Percentiles rank a stretch among this genome's conserved stretches.
These are phyloP conservation scores for Pichia nakasei DNA, from an alignment of 805 yeast species.

Conservation along the genomic window DNA sequence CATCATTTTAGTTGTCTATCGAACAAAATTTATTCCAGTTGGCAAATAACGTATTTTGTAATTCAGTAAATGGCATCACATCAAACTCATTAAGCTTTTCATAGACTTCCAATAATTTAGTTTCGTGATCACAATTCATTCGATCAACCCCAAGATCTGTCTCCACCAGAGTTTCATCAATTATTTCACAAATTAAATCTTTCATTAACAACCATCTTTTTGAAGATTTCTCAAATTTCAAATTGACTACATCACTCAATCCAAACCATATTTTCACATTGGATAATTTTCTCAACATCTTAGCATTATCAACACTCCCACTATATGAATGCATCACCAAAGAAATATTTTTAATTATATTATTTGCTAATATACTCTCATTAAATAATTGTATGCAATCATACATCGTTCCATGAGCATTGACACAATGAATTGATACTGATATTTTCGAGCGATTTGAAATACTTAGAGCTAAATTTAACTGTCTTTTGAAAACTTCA, in stretches of 20 bases:
- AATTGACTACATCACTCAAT: slow-evolving; percentile 22
- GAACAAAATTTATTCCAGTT: slow-evolving; percentile 3
- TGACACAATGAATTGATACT: slow-evolving; percentile 75
- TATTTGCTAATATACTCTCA: background rate
- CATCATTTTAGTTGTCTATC: too few relatives aligned
- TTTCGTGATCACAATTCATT: slow-evolving; percentile 8
- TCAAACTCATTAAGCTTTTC: background rate
- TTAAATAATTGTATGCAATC: slow-evolving; percentile 32
- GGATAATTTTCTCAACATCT: slow-evolving; percentile 35
- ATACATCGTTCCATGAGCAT: slow-evolving; percentile 48
- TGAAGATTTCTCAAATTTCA: slow-evolving; percentile 3
- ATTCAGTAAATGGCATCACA: background rate
- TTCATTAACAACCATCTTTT: background rate
- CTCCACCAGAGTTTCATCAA: slow-evolving; percentile 36
- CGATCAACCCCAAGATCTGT: slow-evolving; percentile 37
- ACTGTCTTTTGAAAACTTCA: slow-evolving; percentile 38
- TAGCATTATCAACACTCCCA: slow-evolving; percentile 68
- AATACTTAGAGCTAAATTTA: slow-evolving; percentile 49
- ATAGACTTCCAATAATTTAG: background rate
- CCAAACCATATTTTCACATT: slow-evolving; percentile 31
- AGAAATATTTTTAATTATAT: slow-evolving; percentile 20
- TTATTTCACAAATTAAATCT: slow-evolving; percentile 14
- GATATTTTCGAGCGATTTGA: slow-evolving; percentile 29
- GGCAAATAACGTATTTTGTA: background rate
- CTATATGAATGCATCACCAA: slow-evolving; percentile 78